These are phyloP conservation scores for Yamadazyma tumulicola DNA, from an alignment of 805 yeast species.

Conservation along the genomic window DNA sequence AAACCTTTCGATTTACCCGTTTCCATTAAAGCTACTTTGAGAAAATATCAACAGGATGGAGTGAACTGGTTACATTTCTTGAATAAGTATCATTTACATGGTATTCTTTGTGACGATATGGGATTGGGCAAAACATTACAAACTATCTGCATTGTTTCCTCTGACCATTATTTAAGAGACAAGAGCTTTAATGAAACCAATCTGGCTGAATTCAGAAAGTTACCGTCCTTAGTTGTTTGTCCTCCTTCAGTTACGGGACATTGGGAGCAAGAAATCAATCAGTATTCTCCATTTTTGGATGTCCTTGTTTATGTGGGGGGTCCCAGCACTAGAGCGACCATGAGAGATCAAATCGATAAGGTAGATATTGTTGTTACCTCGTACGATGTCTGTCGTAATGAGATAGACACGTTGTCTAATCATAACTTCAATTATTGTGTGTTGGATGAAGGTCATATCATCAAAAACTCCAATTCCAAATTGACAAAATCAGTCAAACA, in stretches of 20 bases:
- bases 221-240: constrained; percentile 86
- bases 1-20: constrained; percentile 87
- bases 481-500: constrained; percentile 83
- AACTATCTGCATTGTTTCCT: constrained; percentile 93
- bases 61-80: constrained; percentile 96
- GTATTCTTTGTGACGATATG: constrained; percentile 98
- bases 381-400: constrained; percentile 95
- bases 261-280: constrained; percentile 94
- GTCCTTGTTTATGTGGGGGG: constrained; percentile 92
- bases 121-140: constrained; percentile 97
- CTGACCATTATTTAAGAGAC: constrained; percentile 86
- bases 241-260: constrained; percentile 98
- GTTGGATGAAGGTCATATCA: constrained; percentile 95
- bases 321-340: constrained; percentile 62
- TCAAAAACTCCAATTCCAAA: constrained; percentile 86
- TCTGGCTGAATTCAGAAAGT: constrained; percentile 61
- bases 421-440: constrained; percentile 90
- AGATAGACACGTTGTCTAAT: constrained; percentile 56
- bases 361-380: constrained; percentile 92
- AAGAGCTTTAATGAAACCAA: constrained; percentile 61
- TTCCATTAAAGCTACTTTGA: constrained; percentile 83
- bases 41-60: constrained; percentile 97
- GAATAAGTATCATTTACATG: constrained; percentile 92
- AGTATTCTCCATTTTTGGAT: constrained; percentile 83
- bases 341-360: constrained; percentile 48